These are phyloP conservation scores for Hypoxylon sp. DNA, from an alignment of 2,329 filamentous ascomycete genomes.

Conservation along the genomic window DNA sequence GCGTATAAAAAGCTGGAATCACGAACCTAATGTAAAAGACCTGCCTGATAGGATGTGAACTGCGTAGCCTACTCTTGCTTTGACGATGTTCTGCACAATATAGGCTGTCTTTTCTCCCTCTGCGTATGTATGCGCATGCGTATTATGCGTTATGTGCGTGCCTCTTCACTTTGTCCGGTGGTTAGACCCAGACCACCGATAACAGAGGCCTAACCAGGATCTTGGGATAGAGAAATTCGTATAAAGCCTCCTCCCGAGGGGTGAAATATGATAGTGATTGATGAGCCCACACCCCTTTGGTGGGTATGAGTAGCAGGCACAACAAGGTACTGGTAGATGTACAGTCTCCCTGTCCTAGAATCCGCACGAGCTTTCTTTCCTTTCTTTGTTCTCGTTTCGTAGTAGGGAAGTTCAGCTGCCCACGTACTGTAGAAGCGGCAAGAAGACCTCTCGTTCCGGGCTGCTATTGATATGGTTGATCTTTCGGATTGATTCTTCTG, in stretches of 20 bases:
- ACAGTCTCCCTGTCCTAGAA: slow-evolving; percentile 40
- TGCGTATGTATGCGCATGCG: slow-evolving; percentile 26
- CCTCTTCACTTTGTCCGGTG: slow-evolving; percentile 32
- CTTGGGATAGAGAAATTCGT: slow-evolving; percentile 40
- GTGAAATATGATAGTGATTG: slow-evolving; percentile 43
- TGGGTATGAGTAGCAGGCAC: slow-evolving; percentile 31
- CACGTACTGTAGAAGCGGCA: slow-evolving; percentile 33
- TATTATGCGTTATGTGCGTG: slow-evolving; percentile 31
- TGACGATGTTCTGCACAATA: slow-evolving; percentile 22
- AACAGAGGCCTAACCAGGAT: slow-evolving; percentile 36
- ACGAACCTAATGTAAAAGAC: slow-evolving; percentile 50
- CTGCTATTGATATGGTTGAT: slow-evolving; percentile 25
- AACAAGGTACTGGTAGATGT: slow-evolving; percentile 43
- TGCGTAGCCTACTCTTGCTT: slow-evolving; percentile 27
- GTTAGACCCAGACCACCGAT: slow-evolving; percentile 24
- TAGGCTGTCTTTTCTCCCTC: slow-evolving; percentile 26
- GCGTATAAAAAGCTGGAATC: slow-evolving; percentile 36
- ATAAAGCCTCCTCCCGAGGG: slow-evolving; percentile 33
- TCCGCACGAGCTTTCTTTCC: slow-evolving; percentile 44
- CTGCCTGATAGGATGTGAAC: slow-evolving; percentile 28
- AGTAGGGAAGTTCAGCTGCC: slow-evolving; percentile 33
- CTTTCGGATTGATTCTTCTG: slow-evolving; percentile 21
- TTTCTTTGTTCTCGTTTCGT: slow-evolving; percentile 46
- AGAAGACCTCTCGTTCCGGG: slow-evolving; percentile 29
- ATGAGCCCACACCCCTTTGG: slow-evolving; percentile 50